These are phyloP conservation scores for Eimeria acervulina DNA, from an alignment of 169 alveolate genomes.

Conservation along the genomic window DNA sequence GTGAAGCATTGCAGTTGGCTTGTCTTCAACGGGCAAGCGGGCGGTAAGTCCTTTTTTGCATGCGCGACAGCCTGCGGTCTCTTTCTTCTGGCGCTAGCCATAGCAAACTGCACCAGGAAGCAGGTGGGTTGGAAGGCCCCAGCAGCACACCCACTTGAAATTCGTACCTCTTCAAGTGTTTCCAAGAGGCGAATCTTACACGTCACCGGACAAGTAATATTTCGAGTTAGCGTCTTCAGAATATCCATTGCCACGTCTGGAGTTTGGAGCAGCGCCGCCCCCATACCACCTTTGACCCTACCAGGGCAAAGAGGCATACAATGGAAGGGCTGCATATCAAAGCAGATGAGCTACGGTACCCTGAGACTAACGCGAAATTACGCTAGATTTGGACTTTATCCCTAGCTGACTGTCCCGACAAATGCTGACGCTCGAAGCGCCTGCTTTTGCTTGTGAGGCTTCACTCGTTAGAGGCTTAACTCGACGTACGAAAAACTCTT, in stretches of 20 bases:
- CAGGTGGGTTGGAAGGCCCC: not conserved
- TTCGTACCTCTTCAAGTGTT: conserved; percentile 69
- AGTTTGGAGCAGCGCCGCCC: conserved; percentile 84
- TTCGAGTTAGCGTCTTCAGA: conserved; percentile 78
- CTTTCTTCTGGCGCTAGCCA: not conserved
- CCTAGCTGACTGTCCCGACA: not conserved
- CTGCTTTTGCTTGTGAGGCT: not conserved
- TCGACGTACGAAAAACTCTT: conserved; percentile 84
- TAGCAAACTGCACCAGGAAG: not conserved
- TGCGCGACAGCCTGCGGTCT: not conserved
- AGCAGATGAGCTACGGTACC: not conserved
- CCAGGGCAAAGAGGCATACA: not conserved
- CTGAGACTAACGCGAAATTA: not conserved
- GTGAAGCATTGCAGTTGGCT: not conserved
- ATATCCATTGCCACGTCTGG: conserved; percentile 83
- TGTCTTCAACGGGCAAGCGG: not conserved
- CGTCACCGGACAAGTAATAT: conserved; percentile 79
- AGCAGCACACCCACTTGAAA: not conserved
- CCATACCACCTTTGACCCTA: conserved; percentile 85
- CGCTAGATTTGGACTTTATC: not conserved
- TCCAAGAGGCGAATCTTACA: conserved; percentile 84
- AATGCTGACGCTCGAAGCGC: not conserved
- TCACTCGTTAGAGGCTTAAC: not conserved
- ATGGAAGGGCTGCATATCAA: not conserved
- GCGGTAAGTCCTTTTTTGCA: not conserved